Evolutionary conservation across 768 basidiomycete species (phyloP).

Genomic region (Lentinus tigrinus): DNA sequence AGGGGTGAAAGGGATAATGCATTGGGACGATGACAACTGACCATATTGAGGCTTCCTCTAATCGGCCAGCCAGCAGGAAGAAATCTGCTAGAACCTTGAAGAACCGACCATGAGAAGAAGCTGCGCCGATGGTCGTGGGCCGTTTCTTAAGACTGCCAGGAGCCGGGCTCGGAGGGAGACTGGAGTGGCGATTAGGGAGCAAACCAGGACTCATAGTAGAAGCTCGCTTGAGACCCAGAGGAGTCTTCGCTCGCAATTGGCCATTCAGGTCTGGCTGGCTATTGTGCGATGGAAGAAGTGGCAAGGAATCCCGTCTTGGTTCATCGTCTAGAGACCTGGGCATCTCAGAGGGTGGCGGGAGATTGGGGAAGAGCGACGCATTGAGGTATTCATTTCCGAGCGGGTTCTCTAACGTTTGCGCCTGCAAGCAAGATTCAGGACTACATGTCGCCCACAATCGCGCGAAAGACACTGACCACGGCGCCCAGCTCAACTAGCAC

Average conservation of each 20-base stretch:
- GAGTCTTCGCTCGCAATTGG: conserved; percentile 28
- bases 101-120: conserved; percentile 80
- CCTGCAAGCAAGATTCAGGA: conserved; percentile 40
- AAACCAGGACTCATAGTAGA: conserved; percentile 40
- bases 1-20: conserved; percentile 3
- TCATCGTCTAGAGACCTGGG: conserved; percentile 54
- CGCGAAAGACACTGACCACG: conserved; percentile 54
- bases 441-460: neutral
- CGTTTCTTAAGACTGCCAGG: conserved; percentile 51
- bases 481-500: conserved; percentile 84
- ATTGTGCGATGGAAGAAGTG: conserved; percentile 47
- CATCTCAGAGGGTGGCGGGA: conserved; percentile 62
- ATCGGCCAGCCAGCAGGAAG: conserved; percentile 83
- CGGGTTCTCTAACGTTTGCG: conserved; percentile 76
- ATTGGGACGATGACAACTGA: conserved; percentile 32
- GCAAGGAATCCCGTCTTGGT: conserved; percentile 41
- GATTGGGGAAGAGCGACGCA: conserved; percentile 57
- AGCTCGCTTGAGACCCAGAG: conserved; percentile 48
- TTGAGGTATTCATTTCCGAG: conserved; percentile 86
- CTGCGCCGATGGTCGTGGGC: conserved; percentile 58
- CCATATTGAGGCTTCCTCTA: conserved; percentile 81
- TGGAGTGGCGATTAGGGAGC: conserved; percentile 48
- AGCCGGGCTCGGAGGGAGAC: conserved; percentile 38
- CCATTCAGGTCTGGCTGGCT: conserved; percentile 56
- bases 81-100: conserved; percentile 89